Evolutionary conservation across 164 flowering plant genomes (phyloP).

Genomic region (Piper betle): DNA sequence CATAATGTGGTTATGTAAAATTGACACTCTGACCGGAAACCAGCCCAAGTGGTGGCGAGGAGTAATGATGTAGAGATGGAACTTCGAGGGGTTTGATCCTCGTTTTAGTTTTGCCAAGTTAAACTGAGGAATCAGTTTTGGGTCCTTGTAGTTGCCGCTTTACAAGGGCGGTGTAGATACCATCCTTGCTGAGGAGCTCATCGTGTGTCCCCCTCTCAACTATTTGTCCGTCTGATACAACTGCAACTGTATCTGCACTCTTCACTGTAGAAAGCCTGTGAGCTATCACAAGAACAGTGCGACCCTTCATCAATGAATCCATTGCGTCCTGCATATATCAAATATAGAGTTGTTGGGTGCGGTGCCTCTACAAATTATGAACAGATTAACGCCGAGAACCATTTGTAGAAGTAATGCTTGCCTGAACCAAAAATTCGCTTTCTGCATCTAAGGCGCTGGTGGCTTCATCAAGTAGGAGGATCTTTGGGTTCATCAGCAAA

Average conservation of each 20-base stretch:
- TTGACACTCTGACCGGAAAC: too few species aligned
- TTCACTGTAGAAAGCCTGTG: conserved; percentile 94
- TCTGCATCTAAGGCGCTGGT: conserved; percentile 99
- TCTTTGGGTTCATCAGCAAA: conserved; percentile 76
- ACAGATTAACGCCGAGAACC: background rate
- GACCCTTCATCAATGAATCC: conserved; percentile 93
- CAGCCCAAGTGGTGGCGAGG: too few species aligned
- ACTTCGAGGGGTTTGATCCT: too few species aligned
- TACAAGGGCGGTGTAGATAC: conserved; percentile 81
- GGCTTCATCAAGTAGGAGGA: conserved; percentile 91
- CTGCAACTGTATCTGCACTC: conserved; percentile 85
- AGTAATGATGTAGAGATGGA: too few species aligned
- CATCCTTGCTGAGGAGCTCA: conserved; percentile 62
- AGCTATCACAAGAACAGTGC: conserved; percentile 96
- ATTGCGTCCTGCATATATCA: conserved; percentile 65
- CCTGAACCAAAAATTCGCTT: conserved; percentile 95
- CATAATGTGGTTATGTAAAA: too few species aligned
- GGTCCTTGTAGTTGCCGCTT: conserved; percentile 77
- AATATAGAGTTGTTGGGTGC: background rate
- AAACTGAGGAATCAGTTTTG: conserved; percentile 16
- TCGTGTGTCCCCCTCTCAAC: conserved; percentile 92
- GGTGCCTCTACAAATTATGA: background rate
- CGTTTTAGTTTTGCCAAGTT: background rate
- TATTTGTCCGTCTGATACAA: conserved; percentile 81
- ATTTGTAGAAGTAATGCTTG: conserved; percentile 4